Evolutionary conservation across 2,329 filamentous ascomycete species (phyloP), one percentile per base, ranked within the genome.

Genomic region (Seiridium cupressi): DNA sequence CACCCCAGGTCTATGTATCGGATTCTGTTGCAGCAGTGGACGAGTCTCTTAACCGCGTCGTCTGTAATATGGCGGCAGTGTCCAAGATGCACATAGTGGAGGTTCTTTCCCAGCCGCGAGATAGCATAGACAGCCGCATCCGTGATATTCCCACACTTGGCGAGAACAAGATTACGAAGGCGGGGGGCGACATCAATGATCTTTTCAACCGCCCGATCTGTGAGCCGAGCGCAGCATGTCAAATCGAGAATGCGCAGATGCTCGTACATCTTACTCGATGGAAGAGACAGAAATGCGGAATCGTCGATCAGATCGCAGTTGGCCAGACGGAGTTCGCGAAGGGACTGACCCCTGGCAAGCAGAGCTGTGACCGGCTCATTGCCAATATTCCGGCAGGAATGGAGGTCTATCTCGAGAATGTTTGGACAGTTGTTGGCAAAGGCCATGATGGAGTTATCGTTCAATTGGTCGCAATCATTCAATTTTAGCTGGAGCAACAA

Each of bases 1-100:
- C 95, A 98, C n/a, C 95, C 95, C 48, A 99, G 80, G 72, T 99
- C 95, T 64, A 99, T 99, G 73, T 99, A 99, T 59, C 95, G 86
- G 66, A 99, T 98, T 32, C 95, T 87, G 70, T 94, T 98, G 80
- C 95, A 99, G 57, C 81, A 82, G 66, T 89, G 88, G 44, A 97
- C 92, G 38, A 99, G 82, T 59, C 88, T 88, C 68, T 91, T 90
- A 18, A 99, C 92, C 1, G 92, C 93, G 42, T 88, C 83, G 70
- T 99, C 95, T 0, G 94, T 97, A 70, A 99, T 93, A 51, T 93
- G 88, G 35, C 87, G 86, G 74, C 95, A 99, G 74, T 99, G 95
- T 8, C 95, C 95, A 2, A 99, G 83, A 71, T 99, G 95, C 57
- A 99, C 89, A 73, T 97, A 98, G 74, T 99, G 95, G 58, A 99